A percentile compares a stretch with the other conserved stretches of the same genome.
These are phyloP conservation scores for Microstegium vimineum DNA, from an alignment of 176 grass and related monocot species.

Conservation along the genomic window DNA sequence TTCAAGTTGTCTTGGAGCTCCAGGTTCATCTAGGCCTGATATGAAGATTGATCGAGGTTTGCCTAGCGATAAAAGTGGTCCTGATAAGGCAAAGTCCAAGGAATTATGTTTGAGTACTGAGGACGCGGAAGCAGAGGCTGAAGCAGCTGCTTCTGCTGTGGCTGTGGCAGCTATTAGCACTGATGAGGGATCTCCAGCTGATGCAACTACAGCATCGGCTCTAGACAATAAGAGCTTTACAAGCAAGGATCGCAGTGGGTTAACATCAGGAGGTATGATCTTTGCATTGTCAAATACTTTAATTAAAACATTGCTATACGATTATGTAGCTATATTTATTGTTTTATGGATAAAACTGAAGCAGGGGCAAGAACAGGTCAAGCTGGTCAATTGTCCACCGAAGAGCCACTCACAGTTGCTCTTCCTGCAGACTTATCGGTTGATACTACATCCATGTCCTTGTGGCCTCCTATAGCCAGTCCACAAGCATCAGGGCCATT, in stretches of 20 bases:
- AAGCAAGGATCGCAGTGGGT: slow-evolving; percentile 44
- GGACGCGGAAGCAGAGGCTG: slow-evolving; percentile 72
- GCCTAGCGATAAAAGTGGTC: slow-evolving; percentile 32
- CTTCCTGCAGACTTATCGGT: slow-evolving; percentile 96
- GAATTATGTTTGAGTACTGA: slow-evolving; percentile 42
- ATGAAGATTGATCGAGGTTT: slow-evolving; percentile 52
- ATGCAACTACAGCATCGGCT: slow-evolving; percentile 41
- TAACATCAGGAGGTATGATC: slow-evolving; percentile 61
- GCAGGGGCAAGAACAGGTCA: slow-evolving; percentile 33
- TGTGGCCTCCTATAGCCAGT: slow-evolving; percentile 81
- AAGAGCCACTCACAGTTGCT: slow-evolving; percentile 73
- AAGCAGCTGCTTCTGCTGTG: slow-evolving; percentile 92
- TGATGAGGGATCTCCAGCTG: slow-evolving; percentile 65
- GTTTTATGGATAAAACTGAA: slow-evolving; percentile 23
- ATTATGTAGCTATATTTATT: slow-evolving; percentile 25
- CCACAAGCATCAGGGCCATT: slow-evolving; percentile 66
- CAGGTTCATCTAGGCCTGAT: slow-evolving; percentile 70
- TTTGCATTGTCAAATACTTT: slow-evolving; percentile 24
- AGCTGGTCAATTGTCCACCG: slow-evolving; percentile 55
- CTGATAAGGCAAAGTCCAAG: slow-evolving; percentile 23
- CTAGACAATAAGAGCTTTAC: slow-evolving; percentile 59
- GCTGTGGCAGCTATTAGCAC: slow-evolving; percentile 90
- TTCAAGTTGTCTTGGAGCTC: slow-evolving; percentile 69
- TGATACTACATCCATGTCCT: slow-evolving; percentile 70
- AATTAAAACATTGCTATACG: slow-evolving; percentile 10